A percentile compares a stretch with the other conserved stretches of the same genome.
These are phyloP conservation scores for Podila minutissima DNA, from an alignment of 192 early-diverging fungal genomes.

Conservation along the genomic window DNA sequence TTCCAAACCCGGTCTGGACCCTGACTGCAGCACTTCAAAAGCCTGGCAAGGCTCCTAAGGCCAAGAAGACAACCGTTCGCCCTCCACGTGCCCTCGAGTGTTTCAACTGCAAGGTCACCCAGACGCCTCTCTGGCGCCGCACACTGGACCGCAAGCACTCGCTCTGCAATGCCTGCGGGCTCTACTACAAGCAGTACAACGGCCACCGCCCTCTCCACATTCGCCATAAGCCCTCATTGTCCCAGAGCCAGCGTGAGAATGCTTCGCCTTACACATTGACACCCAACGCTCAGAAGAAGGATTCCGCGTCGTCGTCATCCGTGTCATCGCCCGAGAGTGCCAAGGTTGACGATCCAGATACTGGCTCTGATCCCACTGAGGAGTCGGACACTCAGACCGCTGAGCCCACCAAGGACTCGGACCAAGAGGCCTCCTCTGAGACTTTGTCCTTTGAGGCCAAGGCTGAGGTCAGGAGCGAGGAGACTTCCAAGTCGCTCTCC, in stretches of 20 bases:
- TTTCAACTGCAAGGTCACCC: constrained; percentile 79
- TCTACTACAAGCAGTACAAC: constrained; percentile 74
- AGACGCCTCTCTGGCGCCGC: constrained; percentile 84
- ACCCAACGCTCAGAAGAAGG: constrained; percentile 18
- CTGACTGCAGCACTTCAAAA: constrained; percentile 38
- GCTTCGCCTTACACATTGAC: constrained; percentile 51
- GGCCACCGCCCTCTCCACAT: constrained; percentile 67
- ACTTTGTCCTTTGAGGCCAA: not conserved
- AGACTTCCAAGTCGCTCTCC: not conserved
- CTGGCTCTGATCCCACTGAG: not conserved
- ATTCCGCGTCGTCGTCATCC: constrained; percentile 3
- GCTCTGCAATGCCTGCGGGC: constrained; percentile 87
- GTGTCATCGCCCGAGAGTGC: constrained; percentile 30
- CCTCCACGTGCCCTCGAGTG: constrained; percentile 67
- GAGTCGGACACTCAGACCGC: not conserved
- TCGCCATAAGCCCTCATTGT: constrained; percentile 58
- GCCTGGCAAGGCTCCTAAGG: constrained; percentile 47
- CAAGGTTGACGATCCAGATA: constrained; percentile 35
- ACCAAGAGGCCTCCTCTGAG: not conserved
- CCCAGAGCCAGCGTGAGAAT: constrained; percentile 41
- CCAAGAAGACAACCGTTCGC: constrained; percentile 54
- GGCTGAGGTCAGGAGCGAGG: not conserved
- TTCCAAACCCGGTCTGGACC: constrained; percentile 27
- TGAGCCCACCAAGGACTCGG: not conserved
- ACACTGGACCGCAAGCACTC: constrained; percentile 80